Base-by-base conservation (phyloP, 768 basidiomycete genomes). In the Leccinum boreale region DNA sequence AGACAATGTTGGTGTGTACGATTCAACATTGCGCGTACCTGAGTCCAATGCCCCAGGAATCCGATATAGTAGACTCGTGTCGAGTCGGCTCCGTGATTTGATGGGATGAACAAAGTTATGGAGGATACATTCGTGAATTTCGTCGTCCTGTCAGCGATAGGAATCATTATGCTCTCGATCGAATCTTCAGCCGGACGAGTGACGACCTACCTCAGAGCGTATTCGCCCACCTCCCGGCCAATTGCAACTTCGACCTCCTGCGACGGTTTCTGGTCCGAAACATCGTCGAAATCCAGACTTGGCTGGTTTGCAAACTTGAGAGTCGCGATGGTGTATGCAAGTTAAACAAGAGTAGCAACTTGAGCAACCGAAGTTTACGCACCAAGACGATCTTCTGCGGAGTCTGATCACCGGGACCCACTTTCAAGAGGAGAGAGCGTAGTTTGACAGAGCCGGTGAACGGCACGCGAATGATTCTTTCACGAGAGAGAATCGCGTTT, bases 381-480 rank as follows among this genome's bases (percentile, higher is more conserved):
- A 94, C 94, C 70, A 96, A 68, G 19, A 73, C 69, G 29, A 95
- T 80, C 69, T 84, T 88, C 0, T 79, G 72, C 4, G 93, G 92
- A 1, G 92, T 94, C 64, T 88, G 82, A 42, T 86, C 87, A 0
- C 76, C 79, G 1, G 94, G 92, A 7, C 94, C 94, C 4, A 91
- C 78, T 73, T 94, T 95, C 59, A 97, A 71, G 3, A 94, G 81
- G 42, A 97, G 77, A 24, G 89, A 84, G 23, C 89, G 85, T 45
- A 96, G 81, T 64, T 89, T 92, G 48, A 96, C 90, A 15, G 89
- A 86, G 9, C 90, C 88, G 0, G 88, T 93, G 72, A 97, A 96
- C 1, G 94, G 94, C 26, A 97, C 70, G 50, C 88, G 89, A 52
- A 94, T 73, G 62, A 93, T 92, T 65, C 91, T 92, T 31, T 62